These are phyloP conservation scores for Lachancea waltii DNA, from an alignment of 805 yeast species.

Conservation along the genomic window DNA sequence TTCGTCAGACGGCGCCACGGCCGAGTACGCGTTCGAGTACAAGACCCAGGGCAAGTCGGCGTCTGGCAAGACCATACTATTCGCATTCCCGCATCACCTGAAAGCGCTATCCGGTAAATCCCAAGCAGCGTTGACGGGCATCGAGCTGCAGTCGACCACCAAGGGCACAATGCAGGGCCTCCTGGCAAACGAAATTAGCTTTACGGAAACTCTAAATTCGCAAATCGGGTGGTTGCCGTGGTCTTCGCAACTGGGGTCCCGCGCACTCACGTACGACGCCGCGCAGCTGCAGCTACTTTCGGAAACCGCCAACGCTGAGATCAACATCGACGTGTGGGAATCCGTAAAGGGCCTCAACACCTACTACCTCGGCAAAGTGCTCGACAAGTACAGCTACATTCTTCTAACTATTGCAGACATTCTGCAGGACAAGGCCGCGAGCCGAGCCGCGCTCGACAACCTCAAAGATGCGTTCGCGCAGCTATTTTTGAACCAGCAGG, in stretches of 20 bases:
- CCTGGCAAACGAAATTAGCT: constrained; percentile 35
- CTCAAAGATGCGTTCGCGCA: constrained; percentile 40
- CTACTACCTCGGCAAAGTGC: constrained; percentile 47
- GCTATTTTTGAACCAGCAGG: constrained; percentile 38
- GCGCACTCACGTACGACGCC: constrained; percentile 34
- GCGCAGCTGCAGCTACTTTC: constrained; percentile 41
- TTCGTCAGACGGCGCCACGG: constrained; percentile 38
- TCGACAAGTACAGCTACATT: constrained; percentile 53
- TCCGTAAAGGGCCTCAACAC: constrained; percentile 39
- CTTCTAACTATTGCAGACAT: constrained; percentile 46
- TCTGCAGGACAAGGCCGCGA: constrained; percentile 37
- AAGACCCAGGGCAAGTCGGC: constrained; percentile 44
- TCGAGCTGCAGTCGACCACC: constrained; percentile 40
- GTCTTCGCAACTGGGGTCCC: constrained; percentile 30
- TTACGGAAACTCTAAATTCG: constrained; percentile 37
- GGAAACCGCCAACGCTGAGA: constrained; percentile 40
- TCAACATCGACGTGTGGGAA: constrained; percentile 39
- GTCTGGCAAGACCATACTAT: constrained; percentile 40
- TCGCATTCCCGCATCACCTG: constrained; percentile 51
- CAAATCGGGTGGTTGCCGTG: constrained; percentile 42
- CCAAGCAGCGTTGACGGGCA: constrained; percentile 35
- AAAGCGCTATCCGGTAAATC: constrained; percentile 32
- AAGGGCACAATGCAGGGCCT: constrained; percentile 46
- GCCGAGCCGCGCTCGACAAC: constrained; percentile 32
- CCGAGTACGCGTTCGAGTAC: constrained; percentile 44